A percentile compares a stretch with the other conserved stretches of the same genome.
phyloP scores from a whole-genome alignment of 2,329 filamentous ascomycete species.

The Phyllosticta citrichinensis region DNA sequence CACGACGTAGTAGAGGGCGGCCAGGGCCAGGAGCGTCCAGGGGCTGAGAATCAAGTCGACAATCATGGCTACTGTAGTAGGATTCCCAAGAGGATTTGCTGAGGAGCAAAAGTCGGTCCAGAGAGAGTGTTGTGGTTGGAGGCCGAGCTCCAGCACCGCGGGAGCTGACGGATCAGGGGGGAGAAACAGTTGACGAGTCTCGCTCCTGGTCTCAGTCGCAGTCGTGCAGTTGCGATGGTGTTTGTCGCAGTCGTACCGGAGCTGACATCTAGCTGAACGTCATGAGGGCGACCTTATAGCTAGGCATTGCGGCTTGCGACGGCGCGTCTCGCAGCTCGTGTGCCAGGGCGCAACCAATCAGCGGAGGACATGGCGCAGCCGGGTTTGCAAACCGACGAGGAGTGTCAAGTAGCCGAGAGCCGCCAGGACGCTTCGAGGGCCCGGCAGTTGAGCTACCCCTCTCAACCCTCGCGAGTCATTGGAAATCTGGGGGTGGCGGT shows the following conservation, averaged over 20 bases:
- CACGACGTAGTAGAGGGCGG: constrained; percentile 48
- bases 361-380: background rate
- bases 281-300: background rate
- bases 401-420: constrained; percentile 5
- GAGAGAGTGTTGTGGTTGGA: background rate
- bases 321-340: background rate
- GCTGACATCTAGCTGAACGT: background rate
- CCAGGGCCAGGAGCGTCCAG: constrained; percentile 37
- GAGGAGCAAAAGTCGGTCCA: background rate
- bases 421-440: background rate
- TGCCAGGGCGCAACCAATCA: background rate
- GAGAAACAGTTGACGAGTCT: background rate
- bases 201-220: background rate
- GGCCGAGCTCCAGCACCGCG: background rate
- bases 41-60: constrained; percentile 34
- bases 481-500: background rate
- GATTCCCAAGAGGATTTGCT: background rate
- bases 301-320: background rate
- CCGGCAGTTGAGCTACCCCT: background rate
- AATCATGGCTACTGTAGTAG: constrained; percentile 14
- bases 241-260: background rate
- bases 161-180: background rate
- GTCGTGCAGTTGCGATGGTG: background rate
- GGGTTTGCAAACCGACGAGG: background rate
- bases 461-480: background rate